Conservation (phyloP, 352 stramenopile species). For the Peronospora tabacina region DNA sequence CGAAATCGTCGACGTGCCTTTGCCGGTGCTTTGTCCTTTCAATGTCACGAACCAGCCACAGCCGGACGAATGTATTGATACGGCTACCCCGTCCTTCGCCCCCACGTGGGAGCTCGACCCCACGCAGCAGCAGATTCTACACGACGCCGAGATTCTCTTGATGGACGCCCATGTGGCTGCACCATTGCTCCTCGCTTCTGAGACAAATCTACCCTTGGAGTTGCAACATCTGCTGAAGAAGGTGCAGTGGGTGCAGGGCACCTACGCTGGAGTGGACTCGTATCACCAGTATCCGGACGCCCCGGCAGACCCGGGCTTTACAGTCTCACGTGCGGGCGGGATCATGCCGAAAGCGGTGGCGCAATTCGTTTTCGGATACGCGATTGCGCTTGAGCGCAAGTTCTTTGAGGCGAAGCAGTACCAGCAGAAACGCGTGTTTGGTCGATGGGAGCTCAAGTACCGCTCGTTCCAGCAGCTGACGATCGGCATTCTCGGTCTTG, state of each 20-base stretch:
- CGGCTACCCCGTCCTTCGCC: not conserved
- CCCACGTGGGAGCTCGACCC: conserved; percentile 22
- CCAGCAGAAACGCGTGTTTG: conserved; percentile 30
- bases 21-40: conserved; percentile 19
- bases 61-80: conserved; percentile 7
- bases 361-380: conserved; percentile 42
- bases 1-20: conserved; percentile 29
- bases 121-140: conserved; percentile 22
- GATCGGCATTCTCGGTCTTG: conserved; percentile 50
- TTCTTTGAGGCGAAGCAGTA: conserved; percentile 33
- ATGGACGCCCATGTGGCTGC: conserved; percentile 32
- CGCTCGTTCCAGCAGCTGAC: conserved; percentile 37
- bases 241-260: conserved; percentile 46
- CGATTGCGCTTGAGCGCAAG: conserved; percentile 39
- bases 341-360: conserved; percentile 47
- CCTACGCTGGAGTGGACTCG: conserved; percentile 44
- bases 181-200: conserved; percentile 29
- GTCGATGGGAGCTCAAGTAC: conserved; percentile 33
- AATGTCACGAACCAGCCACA: conserved; percentile 25
- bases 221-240: conserved; percentile 39
- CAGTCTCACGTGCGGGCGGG: conserved; percentile 38
- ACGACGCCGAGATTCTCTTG: conserved; percentile 26
- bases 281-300: conserved; percentile 30
- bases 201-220: conserved; percentile 28
- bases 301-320: conserved; percentile 24